phyloP scores from a whole-genome alignment of 345 rosid species.

The Heritiera littoralis region DNA sequence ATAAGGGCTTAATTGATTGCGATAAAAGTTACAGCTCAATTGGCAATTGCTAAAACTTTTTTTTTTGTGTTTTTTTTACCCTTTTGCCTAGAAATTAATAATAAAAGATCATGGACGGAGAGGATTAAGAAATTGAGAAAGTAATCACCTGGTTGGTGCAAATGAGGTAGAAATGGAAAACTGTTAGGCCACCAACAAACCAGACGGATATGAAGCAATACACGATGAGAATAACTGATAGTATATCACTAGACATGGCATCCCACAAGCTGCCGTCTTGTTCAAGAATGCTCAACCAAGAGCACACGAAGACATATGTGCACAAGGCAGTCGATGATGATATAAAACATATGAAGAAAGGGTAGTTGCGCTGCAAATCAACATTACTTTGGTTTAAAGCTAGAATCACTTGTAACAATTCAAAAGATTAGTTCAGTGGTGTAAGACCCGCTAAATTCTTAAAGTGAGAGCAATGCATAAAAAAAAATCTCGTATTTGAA shows the following conservation, averaged over 20 bases:
- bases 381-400: neutral
- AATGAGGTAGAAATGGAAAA: constrained; percentile 94
- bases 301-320: constrained; percentile 78
- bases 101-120: neutral
- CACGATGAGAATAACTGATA: constrained; percentile 74
- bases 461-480: too few species aligned
- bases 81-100: too few species aligned
- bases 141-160: constrained; percentile 82
- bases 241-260: constrained; percentile 60
- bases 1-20: too few species aligned
- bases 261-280: constrained; percentile 58
- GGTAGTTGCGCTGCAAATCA: constrained; percentile 82
- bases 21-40: too few species aligned
- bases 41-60: too few species aligned
- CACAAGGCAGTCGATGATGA: constrained; percentile 81
- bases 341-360: constrained; percentile 93
- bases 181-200: constrained; percentile 96
- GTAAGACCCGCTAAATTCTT: too few species aligned
- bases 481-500: too few species aligned
- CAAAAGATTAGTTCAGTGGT: too few species aligned
- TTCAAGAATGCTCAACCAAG: constrained; percentile 86
- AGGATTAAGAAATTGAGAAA: neutral
- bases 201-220: constrained; percentile 90
- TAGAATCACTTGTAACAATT: neutral
- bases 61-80: too few species aligned